Conservation (phyloP, 148 eudicot genomes). For the Diospyros kaki region DNA sequence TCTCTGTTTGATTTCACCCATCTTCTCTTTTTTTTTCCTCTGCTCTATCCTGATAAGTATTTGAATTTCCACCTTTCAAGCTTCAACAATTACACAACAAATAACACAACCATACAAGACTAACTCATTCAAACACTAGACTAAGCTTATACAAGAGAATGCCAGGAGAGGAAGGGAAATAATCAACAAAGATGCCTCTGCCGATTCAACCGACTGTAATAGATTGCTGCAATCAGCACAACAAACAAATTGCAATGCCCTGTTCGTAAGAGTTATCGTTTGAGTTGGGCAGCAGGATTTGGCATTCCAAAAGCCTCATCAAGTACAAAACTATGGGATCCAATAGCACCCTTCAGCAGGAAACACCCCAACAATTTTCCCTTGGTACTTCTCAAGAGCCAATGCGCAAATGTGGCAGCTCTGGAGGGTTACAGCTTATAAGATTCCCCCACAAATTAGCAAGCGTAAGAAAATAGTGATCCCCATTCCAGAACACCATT, state of each 20-base stretch:
- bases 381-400: conserved; percentile 13
- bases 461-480: conserved; percentile 47
- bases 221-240: background rate
- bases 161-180: background rate
- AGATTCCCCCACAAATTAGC: conserved; percentile 85
- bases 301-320: conserved; percentile 2
- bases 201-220: background rate
- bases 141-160: conserved; percentile 13
- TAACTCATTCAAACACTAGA: background rate
- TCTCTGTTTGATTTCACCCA: background rate
- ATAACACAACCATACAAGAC: background rate
- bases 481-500: conserved; percentile 51
- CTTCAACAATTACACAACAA: conserved; percentile 9
- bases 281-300: background rate
- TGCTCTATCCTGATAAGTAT: background rate
- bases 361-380: background rate
- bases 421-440: conserved; percentile 55
- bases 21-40: background rate
- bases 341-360: background rate
- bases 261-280: background rate
- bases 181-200: background rate
- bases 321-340: background rate
- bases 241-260: background rate
- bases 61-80: background rate
- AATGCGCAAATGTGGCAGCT: conserved; percentile 43